Base-by-base conservation (phyloP, 2,329 filamentous ascomycete genomes). In the Neoscytalidium dimidiatum region DNA sequence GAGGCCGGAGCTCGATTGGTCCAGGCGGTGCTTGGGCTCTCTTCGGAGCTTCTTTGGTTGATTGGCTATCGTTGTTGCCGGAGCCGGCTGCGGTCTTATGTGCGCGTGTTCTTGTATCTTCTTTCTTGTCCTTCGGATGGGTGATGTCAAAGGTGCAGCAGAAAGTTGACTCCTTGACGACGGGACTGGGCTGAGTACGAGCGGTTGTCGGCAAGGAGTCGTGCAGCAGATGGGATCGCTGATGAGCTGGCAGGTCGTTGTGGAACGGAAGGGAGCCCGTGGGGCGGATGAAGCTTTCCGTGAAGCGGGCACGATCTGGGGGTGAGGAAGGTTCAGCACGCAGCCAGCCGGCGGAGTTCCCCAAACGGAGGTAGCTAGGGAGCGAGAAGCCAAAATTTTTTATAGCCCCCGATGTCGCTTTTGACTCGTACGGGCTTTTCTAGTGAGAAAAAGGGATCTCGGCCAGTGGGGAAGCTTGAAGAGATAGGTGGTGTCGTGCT, bases 371-470 rank as follows among this genome's bases (percentile, higher is more conserved):
- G 49, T 11, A 14, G 14, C 9, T 41, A 33, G 31, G 49, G 33
- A 29, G 49, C 44, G 44, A 48, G 23, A 38, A 13, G 29, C n/a
- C 29, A 14, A 28, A n/a, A n/a, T n/a, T n/a, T n/a, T n/a, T n/a
- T n/a, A n/a, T n/a, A n/a, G n/a, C n/a, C n/a, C n/a, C 56, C 56
- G 56, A 60, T 46, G 41, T 46, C 56, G 56, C 26, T 29, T 51
- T 46, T 43, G 53, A 56, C 52, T 56, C 52, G 52, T 17, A 38
- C 13, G 35, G 33, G 31, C 11, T 41, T 41, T 41, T 29, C 23
- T 11, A 19, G 14, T 28, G 44, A 19, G n/a, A 19, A 43, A 19
- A 17, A 6, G 33, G 13, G n/a, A n/a, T 57, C 49, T 57, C 5
- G 52, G 13, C 33, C 4, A 21, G 9, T 44, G 26, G 26, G 14